Evolutionary conservation across 768 basidiomycete species (phyloP), one percentile per base, ranked within the genome.

Genomic region (Trametes cubensis): DNA sequence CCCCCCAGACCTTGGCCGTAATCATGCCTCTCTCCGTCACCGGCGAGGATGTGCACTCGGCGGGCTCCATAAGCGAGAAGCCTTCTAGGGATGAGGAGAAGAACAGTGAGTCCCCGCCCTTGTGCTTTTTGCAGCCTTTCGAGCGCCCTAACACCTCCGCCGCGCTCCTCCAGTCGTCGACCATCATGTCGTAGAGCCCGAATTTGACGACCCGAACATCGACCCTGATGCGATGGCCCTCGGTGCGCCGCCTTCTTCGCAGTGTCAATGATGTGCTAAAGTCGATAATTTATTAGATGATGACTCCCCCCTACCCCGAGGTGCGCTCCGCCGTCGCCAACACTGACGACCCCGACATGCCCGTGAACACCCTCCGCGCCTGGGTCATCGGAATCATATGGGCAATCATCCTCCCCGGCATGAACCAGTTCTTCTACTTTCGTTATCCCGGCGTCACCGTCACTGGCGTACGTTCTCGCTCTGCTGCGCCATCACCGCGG

Each of bases 371-470:
- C 23, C 50, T 79, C 42, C 74, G 78, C 18, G 70, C 76, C 4
- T 79, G 78, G 78, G 60, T 70, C 58, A 70, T 77, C 49, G 78
- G 78, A 48, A 44, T 77, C 39, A 40, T 68, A n/a, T 86, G 83
- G 80, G 78, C 86, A 0, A 74, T 87, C 62, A n/a, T 92, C 48
- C 79, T 91, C 17, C 80, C 89, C 0, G 87, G 89, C 42, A 78
- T 90, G 78, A 91, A 91, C 73, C 89, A 90, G 68, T 90, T 89
- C 75, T 89, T 90, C 73, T 87, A 82, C 72, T 83, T 90, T 64
- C 83, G 89, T 34, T 89, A 83, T 68, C 89, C 88, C 4, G 72
- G 76, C 11, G 72, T 77, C 46, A 18, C n/a, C 10, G 58, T 81
- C 60, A 61, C 60, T 13, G 63, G 64, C 20, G 75, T 75, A 30